Base-by-base conservation (phyloP, 1,284 basidiomycete genomes). In the Cryptococcus floricola region DNA sequence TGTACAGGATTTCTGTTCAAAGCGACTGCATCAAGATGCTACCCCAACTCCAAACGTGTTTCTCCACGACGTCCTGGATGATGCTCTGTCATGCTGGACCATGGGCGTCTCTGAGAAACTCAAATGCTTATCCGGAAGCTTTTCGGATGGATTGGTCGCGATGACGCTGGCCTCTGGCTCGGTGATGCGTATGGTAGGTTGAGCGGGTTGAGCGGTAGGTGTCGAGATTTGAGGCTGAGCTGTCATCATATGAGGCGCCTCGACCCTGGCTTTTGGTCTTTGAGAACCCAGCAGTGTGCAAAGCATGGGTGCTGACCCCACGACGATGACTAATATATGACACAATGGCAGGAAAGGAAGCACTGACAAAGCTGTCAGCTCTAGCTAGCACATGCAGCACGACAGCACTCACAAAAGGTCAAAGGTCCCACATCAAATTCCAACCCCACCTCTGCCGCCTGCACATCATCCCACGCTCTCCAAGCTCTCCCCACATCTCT, bases 351-450 rank as follows among this genome's bases (percentile, higher is more conserved):
- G 16, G 34, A 55, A 28, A 16, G 52, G 42, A 3, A 60, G 14
- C 7, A 60, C 56, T 56, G 39, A 28, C 16, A 2, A 10, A 12
- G 10, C n/a, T 9, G 13, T 42, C n/a, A 53, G 39, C 9, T 39
- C 0, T 25, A 39, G 27, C n/a, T 25, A 39, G 27, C n/a, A 25
- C 27, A 44, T 31, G 16, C 41, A 19, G 31, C 16, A 43, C 27
- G 37, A 38, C 31, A 18, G 19, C 23, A 59, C 62, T 52, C n/a
- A 64, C 62, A 39, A 57, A 55, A 61, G 18, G 56, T 49, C 42
- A 56, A 44, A 7, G 48, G 43, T 5, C 57, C 59, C 25, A 59
- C 4, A 18, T 38, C 18, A 16, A 61, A 53, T 3, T 39, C 49
- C 52, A 64, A 37, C 42, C 62, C 62, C 2, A 59, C 54, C 14